phyloP scores from a whole-genome alignment of 768 basidiomycete genomes.

The Agrocybe praecox region DNA sequence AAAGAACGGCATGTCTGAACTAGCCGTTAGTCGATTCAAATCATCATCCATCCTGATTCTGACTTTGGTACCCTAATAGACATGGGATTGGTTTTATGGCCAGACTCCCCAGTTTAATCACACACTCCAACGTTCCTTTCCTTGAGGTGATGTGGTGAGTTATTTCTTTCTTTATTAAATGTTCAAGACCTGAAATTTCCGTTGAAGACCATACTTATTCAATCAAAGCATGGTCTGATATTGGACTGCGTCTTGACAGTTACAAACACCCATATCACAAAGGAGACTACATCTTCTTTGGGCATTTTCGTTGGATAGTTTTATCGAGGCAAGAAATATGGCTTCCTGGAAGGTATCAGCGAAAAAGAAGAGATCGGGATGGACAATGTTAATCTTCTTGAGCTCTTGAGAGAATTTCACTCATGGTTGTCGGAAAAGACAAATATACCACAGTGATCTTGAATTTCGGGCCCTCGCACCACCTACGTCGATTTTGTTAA shows the following conservation, averaged over 20 bases:
- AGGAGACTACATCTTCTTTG: conserved; percentile 11
- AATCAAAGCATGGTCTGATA: conserved; percentile 69
- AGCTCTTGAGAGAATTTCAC: neutral
- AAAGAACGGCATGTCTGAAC: conserved; percentile 66
- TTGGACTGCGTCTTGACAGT: conserved; percentile 42
- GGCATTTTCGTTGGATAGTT: conserved; percentile 10
- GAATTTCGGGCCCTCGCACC: too few relatives aligned
- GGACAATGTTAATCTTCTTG: neutral
- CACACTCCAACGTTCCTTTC: conserved; percentile 42
- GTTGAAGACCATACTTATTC: conserved; percentile 47
- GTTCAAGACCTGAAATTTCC: neutral
- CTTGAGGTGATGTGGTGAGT: conserved; percentile 55
- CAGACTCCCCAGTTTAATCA: conserved; percentile 94
- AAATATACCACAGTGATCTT: too few relatives aligned
- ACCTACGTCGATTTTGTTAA: too few relatives aligned
- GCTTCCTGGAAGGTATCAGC: conserved; percentile 22
- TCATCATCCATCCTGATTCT: neutral
- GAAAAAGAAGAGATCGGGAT: neutral
- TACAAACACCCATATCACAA: conserved; percentile 19
- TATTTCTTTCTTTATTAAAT: neutral
- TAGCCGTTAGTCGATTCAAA: conserved; percentile 54
- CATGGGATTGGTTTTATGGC: conserved; percentile 93
- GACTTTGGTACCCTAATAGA: conserved; percentile 41
- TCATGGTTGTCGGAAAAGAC: neutral
- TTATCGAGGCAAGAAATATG: conserved; percentile 35